phyloP scores from a whole-genome alignment of 2,329 filamentous ascomycete species.

The Apiospora pterosperma region DNA sequence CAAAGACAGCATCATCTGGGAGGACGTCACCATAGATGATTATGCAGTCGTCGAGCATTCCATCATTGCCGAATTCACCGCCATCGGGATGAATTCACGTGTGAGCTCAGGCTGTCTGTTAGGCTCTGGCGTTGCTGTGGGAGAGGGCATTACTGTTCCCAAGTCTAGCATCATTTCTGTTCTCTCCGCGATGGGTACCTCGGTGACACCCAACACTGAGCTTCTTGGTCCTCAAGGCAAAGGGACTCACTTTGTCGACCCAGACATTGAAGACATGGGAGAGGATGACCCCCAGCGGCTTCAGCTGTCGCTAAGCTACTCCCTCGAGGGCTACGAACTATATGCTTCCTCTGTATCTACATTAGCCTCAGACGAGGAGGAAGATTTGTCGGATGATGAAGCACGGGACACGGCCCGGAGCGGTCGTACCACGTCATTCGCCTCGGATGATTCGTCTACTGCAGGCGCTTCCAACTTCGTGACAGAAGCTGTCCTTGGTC shows the following conservation, averaged over 20 bases:
- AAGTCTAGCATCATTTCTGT: constrained; percentile 33
- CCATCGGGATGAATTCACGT: constrained; percentile 67
- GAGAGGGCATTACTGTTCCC: constrained; percentile 52
- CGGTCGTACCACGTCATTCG: constrained; percentile 65
- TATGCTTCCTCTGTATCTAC: constrained; percentile 55
- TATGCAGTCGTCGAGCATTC: constrained; percentile 66
- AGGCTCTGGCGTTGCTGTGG: constrained; percentile 73
- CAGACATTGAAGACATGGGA: constrained; percentile 47
- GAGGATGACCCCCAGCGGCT: constrained; percentile 47
- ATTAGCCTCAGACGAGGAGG: constrained; percentile 61
- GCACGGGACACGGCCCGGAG: constrained; percentile 53
- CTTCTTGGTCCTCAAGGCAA: constrained; percentile 49
- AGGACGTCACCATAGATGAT: constrained; percentile 75
- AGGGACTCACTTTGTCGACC: constrained; percentile 45
- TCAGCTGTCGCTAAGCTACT: constrained; percentile 55
- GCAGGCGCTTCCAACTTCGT: constrained; percentile 65
- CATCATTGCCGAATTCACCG: constrained; percentile 70
- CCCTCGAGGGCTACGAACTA: constrained; percentile 48
- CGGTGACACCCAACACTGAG: constrained; percentile 36
- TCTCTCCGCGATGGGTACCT: constrained; percentile 33
- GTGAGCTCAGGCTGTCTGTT: constrained; percentile 73
- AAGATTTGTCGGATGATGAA: constrained; percentile 64
- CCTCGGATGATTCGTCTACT: constrained; percentile 67
- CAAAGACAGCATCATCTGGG: constrained; percentile 85
- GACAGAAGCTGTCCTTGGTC: constrained; percentile 77